phyloP scores from a whole-genome alignment of 2,329 filamentous ascomycete genomes.

The Botryotinia globosa region DNA sequence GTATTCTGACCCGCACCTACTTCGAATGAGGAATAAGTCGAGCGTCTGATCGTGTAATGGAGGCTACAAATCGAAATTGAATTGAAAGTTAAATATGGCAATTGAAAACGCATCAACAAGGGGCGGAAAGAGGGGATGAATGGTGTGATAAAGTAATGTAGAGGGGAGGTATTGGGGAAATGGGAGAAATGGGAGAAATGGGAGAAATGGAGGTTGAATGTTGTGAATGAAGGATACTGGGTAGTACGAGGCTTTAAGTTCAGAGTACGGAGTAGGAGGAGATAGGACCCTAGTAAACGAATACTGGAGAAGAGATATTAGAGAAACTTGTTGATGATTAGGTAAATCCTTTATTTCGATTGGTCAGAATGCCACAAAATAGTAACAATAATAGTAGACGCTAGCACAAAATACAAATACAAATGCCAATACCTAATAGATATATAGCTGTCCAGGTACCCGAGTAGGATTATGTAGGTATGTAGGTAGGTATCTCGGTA shows the following conservation, averaged over 20 bases:
- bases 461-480: not conserved
- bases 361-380: not conserved
- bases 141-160: not conserved
- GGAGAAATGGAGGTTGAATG: not conserved
- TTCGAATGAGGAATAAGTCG: constrained; percentile 19
- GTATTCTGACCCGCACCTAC: constrained; percentile 21
- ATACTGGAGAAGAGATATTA: not conserved
- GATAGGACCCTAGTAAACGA: not conserved
- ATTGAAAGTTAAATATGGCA: not conserved
- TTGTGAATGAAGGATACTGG: not conserved
- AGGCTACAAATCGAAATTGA: constrained; percentile 13
- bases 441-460: not conserved
- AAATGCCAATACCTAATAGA: not conserved
- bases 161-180: not conserved
- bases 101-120: not conserved
- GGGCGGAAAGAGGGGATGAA: not conserved
- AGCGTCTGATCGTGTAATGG: constrained; percentile 4
- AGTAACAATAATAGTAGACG: not conserved
- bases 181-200: not conserved
- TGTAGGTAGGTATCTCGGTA: too few species aligned
- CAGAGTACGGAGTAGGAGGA: not conserved
- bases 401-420: not conserved
- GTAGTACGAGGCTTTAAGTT: not conserved
- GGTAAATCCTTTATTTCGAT: not conserved
- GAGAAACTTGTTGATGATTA: not conserved